Percentiles rank a stretch among this genome's conserved stretches.
phyloP scores from a whole-genome alignment of 2,329 filamentous ascomycete species.

The Hymenoscyphus repandus region DNA sequence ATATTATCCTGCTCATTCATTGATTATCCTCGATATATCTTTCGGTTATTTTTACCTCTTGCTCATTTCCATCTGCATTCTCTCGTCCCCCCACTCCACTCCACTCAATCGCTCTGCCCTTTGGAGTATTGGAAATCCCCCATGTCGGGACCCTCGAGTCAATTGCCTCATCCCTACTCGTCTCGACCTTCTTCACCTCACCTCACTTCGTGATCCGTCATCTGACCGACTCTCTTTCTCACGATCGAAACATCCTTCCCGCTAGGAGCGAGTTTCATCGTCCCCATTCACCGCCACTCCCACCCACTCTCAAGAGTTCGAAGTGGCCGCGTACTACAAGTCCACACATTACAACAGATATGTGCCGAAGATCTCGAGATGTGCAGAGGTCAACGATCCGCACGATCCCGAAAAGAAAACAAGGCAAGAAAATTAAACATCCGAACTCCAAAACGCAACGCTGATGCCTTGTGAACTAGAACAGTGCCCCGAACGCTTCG shows the following conservation, averaged over 20 bases:
- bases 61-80: too few species aligned
- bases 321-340: background rate
- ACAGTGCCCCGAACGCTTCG: background rate
- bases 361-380: background rate
- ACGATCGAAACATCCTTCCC: background rate
- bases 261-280: background rate
- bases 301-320: background rate
- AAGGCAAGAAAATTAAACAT: background rate
- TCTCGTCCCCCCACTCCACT: too few species aligned
- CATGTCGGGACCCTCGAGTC: too few species aligned
- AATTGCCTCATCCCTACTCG: too few species aligned
- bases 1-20: too few species aligned
- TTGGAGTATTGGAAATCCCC: too few species aligned
- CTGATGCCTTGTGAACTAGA: constrained; percentile 8
- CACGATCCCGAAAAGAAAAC: background rate
- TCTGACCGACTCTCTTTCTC: too few species aligned
- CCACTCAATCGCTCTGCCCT: too few species aligned
- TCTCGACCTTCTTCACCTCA: too few species aligned
- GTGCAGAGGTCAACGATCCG: background rate
- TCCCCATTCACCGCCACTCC: background rate
- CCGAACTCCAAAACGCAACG: constrained; percentile 15
- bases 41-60: too few species aligned
- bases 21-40: too few species aligned
- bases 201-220: too few species aligned
- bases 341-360: background rate